A percentile compares a stretch with the other conserved stretches of the same genome.
These are phyloP conservation scores for Vicia faba DNA, from an alignment of 306 rosid species.

Conservation along the genomic window DNA sequence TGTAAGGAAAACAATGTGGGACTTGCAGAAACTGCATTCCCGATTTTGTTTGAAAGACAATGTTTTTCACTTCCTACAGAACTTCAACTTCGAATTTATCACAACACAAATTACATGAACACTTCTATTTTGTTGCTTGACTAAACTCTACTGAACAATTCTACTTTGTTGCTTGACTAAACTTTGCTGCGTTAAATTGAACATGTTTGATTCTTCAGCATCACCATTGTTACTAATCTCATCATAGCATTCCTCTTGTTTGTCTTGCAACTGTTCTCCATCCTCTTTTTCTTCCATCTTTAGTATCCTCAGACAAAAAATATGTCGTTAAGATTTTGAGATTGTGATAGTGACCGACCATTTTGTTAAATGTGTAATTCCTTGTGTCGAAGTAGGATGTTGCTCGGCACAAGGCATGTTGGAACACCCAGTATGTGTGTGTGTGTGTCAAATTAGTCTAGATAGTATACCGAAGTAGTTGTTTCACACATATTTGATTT, in stretches of 20 bases:
- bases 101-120: constrained; percentile 56
- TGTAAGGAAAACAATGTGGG: too few relatives aligned
- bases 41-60: too few relatives aligned
- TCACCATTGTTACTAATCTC: constrained; percentile 29
- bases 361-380: too few relatives aligned
- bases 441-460: too few relatives aligned
- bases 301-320: constrained; percentile 32
- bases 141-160: constrained; percentile 53
- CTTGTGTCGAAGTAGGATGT: too few relatives aligned
- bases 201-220: constrained; percentile 36
- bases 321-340: constrained; percentile 18
- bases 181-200: constrained; percentile 44
- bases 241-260: constrained; percentile 42
- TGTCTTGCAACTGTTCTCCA: constrained; percentile 34
- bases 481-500: too few relatives aligned
- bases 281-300: constrained; percentile 58
- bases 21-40: too few relatives aligned
- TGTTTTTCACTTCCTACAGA: too few relatives aligned
- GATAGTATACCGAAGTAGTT: too few relatives aligned
- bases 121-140: constrained; percentile 56
- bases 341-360: neutral
- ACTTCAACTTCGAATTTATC: too few relatives aligned
- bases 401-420: too few relatives aligned
- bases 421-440: too few relatives aligned
- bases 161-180: constrained; percentile 58